Evolutionary conservation across 2,329 filamentous ascomycete genomes (phyloP).

Genomic region (Teratosphaeria gauchensis): DNA sequence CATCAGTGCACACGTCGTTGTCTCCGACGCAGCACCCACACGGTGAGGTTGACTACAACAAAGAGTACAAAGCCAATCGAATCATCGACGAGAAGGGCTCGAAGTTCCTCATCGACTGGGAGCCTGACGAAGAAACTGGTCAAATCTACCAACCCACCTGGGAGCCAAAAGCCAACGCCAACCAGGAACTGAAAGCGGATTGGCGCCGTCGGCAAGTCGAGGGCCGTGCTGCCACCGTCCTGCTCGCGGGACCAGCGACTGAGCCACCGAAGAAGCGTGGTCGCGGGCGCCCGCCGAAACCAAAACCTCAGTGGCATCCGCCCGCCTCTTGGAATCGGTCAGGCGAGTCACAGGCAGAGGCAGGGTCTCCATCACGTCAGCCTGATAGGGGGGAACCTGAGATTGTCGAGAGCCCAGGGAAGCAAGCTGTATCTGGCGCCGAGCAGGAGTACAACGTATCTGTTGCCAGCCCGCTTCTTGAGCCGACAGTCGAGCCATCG

Average conservation of each 20-base stretch:
- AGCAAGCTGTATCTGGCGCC: not conserved
- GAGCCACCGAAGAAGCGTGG: not conserved
- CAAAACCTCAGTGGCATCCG: not conserved
- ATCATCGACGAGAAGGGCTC: slow-evolving; percentile 26
- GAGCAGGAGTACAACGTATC: not conserved
- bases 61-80: slow-evolving; percentile 18
- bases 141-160: slow-evolving; percentile 42
- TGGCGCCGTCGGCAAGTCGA: slow-evolving; percentile 25
- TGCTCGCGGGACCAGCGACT: not conserved
- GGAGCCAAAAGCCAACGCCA: slow-evolving; percentile 35
- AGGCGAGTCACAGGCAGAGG: not conserved
- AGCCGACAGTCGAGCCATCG: slow-evolving; percentile 7
- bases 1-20: not conserved
- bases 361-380: not conserved
- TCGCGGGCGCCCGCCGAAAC: not conserved
- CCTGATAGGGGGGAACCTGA: slow-evolving; percentile 8
- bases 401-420: slow-evolving; percentile 15
- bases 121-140: slow-evolving; percentile 41
- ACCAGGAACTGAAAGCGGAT: slow-evolving; percentile 25
- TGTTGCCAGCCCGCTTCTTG: not conserved
- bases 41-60: slow-evolving; percentile 15
- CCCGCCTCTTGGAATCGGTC: not conserved
- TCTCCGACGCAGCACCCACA: slow-evolving; percentile 14
- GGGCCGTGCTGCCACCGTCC: not conserved
- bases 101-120: slow-evolving; percentile 50